These are phyloP conservation scores for Tinospora cordifolia DNA, from an alignment of 164 flowering plant genomes.

Conservation along the genomic window DNA sequence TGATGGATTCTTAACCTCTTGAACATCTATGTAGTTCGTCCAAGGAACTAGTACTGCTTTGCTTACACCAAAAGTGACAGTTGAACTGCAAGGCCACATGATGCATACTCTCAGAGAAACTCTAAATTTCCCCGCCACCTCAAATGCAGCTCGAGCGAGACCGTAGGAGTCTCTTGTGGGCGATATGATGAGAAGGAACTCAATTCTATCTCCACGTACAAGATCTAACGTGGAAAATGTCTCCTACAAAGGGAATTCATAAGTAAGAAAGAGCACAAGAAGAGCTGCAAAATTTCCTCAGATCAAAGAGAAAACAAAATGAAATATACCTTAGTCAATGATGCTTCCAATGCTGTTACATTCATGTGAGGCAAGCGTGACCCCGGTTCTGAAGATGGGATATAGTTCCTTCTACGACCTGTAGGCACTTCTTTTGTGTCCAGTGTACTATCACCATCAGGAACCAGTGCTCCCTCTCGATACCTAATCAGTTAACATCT, in stretches of 20 bases:
- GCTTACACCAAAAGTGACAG: conserved; percentile 20
- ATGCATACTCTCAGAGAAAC: conserved; percentile 54
- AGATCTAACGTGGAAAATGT: conserved; percentile 73
- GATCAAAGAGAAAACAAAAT: no score
- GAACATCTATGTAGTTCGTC: conserved; percentile 49
- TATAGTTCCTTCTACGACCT: conserved; percentile 77
- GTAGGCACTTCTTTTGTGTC: conserved; percentile 32
- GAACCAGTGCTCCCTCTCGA: conserved; percentile 69
- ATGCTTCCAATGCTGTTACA: conserved; percentile 33
- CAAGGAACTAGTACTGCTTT: conserved; percentile 37
- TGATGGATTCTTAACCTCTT: conserved; percentile 33
- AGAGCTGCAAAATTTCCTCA: no score
- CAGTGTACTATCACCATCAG: conserved; percentile 27
- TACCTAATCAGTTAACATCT: no score
- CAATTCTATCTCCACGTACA: conserved; percentile 51
- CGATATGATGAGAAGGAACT: conserved; percentile 77
- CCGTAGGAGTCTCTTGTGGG: conserved; percentile 51
- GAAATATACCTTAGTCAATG: conserved; percentile 45
- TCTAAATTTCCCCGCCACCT: conserved; percentile 48
- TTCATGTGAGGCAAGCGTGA: conserved; percentile 86
- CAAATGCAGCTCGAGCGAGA: conserved; percentile 58
- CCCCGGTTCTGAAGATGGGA: conserved; percentile 73
- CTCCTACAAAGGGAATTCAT: conserved; percentile 29
- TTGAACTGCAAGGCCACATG: conserved; percentile 51
- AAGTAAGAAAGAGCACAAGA: not conserved